Base-by-base conservation (phyloP, 2,329 filamentous ascomycete species). In the Seiridium cupressi region DNA sequence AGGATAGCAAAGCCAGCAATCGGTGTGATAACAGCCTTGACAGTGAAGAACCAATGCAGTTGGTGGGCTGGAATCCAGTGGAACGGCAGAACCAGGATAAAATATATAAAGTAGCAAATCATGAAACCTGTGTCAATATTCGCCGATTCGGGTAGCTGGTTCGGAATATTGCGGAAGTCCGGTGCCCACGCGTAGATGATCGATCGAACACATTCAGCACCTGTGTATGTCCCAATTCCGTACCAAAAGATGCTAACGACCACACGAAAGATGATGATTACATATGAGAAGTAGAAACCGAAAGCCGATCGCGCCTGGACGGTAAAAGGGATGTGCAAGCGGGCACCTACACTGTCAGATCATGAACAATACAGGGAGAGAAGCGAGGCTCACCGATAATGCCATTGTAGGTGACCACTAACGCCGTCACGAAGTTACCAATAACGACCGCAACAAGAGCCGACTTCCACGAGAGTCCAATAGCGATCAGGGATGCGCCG, bases 171-270 rank as follows among this genome's bases (percentile, higher is more conserved):
- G 32, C 60, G 55, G 51, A 61, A 61, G 44, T 53, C 49, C 7
- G 60, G 60, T 36, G 55, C 55, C 60, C 60, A 61, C 1, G 69
- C 68, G 38, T 65, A 62, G 38, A 73, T 63, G 49, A 72, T 70
- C 0, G 66, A 62, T 55, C 63, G 55, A 31, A 72, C 59, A 59
- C 67, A 69, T 34, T 69, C 65, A 5, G 68, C 69, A 13, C 70
- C 68, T 34, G 66, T 70, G 49, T 70, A 70, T 35, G 68, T 70
- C 6, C 66, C 66, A 53, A 71, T 70, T 2, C 69, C 69, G 53
- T 69, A 71, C 72, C 73, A 75, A 63, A 75, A 73, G 10, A 74
- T 68, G 26, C 70, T 71, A 18, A 74, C 65, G 38, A 73, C 66
- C 49, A 72, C 68, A 18, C 73, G 66, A 18, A 72, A 69, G 35